Conservation (phyloP, 2,329 filamentous ascomycete genomes). For the Ceratocystis colombiana region DNA sequence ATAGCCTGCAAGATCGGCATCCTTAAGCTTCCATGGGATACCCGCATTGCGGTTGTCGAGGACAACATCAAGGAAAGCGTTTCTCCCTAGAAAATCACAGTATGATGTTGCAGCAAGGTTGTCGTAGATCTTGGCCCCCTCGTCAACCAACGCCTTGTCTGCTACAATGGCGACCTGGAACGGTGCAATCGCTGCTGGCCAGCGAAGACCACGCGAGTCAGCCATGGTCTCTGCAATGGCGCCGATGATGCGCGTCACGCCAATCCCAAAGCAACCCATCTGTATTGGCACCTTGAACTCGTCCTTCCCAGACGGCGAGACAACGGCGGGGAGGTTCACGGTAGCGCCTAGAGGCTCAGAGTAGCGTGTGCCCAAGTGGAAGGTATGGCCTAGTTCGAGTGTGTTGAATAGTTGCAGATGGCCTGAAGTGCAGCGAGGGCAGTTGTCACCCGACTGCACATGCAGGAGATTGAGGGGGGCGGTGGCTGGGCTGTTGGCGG, state of each 20-base stretch:
- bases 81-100: not conserved
- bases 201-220: slow-evolving; percentile 67
- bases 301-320: slow-evolving; percentile 22
- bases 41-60: slow-evolving; percentile 62
- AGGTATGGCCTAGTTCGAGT: slow-evolving; percentile 89
- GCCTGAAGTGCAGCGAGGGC: slow-evolving; percentile 58
- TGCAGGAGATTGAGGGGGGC: slow-evolving; percentile 50
- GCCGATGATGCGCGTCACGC: slow-evolving; percentile 79
- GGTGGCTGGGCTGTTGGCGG: not conserved
- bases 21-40: slow-evolving; percentile 76
- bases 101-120: slow-evolving; percentile 34
- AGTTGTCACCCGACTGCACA: slow-evolving; percentile 57
- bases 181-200: slow-evolving; percentile 78
- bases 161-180: slow-evolving; percentile 64
- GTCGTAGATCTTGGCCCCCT: slow-evolving; percentile 55
- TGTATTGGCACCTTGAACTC: slow-evolving; percentile 48
- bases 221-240: slow-evolving; percentile 69
- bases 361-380: slow-evolving; percentile 85
- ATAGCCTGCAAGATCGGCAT: slow-evolving; percentile 84
- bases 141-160: slow-evolving; percentile 37
- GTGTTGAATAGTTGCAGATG: slow-evolving; percentile 57
- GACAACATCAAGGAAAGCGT: slow-evolving; percentile 47
- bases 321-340: slow-evolving; percentile 37
- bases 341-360: slow-evolving; percentile 60
- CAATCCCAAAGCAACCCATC: slow-evolving; percentile 97